These are phyloP conservation scores for Hebeloma cylindrosporum DNA, from an alignment of 768 basidiomycete species.

Conservation along the genomic window DNA sequence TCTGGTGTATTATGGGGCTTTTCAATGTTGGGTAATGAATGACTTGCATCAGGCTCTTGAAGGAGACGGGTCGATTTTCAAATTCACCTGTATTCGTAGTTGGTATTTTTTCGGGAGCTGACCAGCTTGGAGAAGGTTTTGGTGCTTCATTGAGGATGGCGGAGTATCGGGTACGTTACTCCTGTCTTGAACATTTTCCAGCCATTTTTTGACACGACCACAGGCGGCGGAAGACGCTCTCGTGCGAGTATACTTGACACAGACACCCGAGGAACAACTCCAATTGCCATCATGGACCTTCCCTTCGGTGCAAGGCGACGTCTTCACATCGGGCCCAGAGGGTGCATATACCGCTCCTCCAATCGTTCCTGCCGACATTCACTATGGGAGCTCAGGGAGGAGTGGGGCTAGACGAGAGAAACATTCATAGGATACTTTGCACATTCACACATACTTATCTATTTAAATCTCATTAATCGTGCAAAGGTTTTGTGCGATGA, in stretches of 20 bases:
- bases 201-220: constrained; percentile 5
- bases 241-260: constrained; percentile 79
- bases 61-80: constrained; percentile 89
- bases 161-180: constrained; percentile 75
- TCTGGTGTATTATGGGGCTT: neutral
- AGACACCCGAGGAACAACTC: constrained; percentile 64
- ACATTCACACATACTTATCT: constrained; percentile 7
- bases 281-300: constrained; percentile 78
- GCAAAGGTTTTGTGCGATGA: no score
- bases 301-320: constrained; percentile 50
- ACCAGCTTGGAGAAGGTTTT: constrained; percentile 91
- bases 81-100: constrained; percentile 94
- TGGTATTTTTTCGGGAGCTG: constrained; percentile 84
- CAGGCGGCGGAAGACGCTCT: constrained; percentile 88
- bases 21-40: constrained; percentile 45
- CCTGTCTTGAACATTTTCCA: neutral
- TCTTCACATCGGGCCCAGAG: constrained; percentile 49
- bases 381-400: constrained; percentile 68
- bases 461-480: constrained; percentile 10
- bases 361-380: constrained; percentile 61
- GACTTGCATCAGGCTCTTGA: constrained; percentile 62
- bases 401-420: constrained; percentile 21
- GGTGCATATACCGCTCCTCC: constrained; percentile 52
- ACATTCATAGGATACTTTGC: constrained; percentile 7
- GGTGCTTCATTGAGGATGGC: constrained; percentile 94